Evolutionary conservation across 1,284 basidiomycete genomes (phyloP).

Genomic region (Ustilago hordei): DNA sequence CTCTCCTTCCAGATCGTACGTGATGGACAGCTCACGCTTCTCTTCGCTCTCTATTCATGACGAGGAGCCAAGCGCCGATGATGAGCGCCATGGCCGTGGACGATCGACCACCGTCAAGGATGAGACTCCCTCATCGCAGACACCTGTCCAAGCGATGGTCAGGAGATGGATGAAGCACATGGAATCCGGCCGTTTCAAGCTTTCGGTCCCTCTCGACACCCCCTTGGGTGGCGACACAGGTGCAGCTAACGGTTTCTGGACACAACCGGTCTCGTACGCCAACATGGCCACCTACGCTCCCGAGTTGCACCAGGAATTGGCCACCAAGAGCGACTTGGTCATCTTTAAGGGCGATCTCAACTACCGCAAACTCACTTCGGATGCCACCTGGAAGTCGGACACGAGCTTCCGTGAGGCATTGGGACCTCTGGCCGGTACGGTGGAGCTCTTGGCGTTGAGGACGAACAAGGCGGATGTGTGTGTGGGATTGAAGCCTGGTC

Average conservation of each 20-base stretch:
- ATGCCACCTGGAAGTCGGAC: slow-evolving; percentile 86
- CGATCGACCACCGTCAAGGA: slow-evolving; percentile 49
- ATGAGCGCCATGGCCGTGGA: slow-evolving; percentile 42
- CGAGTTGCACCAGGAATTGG: slow-evolving; percentile 75
- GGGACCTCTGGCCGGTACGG: slow-evolving; percentile 78
- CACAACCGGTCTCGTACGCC: slow-evolving; percentile 53
- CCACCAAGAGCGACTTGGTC: slow-evolving; percentile 77
- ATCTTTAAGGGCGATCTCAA: slow-evolving; percentile 93
- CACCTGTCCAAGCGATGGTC: slow-evolving; percentile 75
- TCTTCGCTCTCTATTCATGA: slow-evolving; percentile 54
- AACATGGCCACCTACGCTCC: slow-evolving; percentile 72
- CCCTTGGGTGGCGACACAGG: slow-evolving; percentile 73
- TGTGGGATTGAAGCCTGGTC: slow-evolving; percentile 60
- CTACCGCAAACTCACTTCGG: slow-evolving; percentile 81
- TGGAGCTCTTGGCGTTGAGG: slow-evolving; percentile 84
- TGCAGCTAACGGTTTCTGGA: slow-evolving; percentile 61
- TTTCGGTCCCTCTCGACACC: slow-evolving; percentile 78
- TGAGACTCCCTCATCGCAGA: slow-evolving; percentile 48
- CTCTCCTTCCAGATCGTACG: slow-evolving; percentile 57
- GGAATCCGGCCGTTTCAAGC: slow-evolving; percentile 78
- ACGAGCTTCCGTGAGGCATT: slow-evolving; percentile 83
- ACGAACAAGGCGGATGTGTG: slow-evolving; percentile 90
- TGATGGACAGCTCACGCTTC: slow-evolving; percentile 59
- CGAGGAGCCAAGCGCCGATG: slow-evolving; percentile 28
- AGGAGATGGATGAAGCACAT: slow-evolving; percentile 81